Conservation (phyloP, 2,329 filamentous ascomycete species). For the Scedosporium minutisporum region DNA sequence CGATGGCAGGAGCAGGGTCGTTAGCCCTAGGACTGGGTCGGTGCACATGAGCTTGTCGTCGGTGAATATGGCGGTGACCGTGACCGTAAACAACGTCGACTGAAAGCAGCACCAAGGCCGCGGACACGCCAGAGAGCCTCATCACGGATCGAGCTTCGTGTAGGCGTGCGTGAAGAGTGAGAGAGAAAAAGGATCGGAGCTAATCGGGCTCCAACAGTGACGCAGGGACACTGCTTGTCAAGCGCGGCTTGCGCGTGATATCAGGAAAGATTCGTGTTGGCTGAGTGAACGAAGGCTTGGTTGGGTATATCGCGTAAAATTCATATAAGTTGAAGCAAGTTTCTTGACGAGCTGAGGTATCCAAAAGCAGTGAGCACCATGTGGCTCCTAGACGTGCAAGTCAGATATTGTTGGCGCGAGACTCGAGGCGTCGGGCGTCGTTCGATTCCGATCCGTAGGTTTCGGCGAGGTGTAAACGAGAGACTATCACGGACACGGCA, state of each 20-base stretch:
- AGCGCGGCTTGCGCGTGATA: not conserved
- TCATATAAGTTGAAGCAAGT: not conserved
- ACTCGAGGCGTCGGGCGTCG: not conserved
- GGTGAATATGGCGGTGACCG: constrained; percentile 29
- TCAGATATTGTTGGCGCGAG: not conserved
- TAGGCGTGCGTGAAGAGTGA: not conserved
- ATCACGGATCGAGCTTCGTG: constrained; percentile 20
- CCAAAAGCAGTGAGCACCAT: not conserved
- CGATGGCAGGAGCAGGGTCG: constrained; percentile 19
- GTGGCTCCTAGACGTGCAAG: not conserved
- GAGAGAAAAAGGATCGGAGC: not conserved
- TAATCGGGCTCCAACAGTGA: not conserved
- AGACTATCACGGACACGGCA: not conserved
- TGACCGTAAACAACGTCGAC: constrained; percentile 14
- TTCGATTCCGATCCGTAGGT: not conserved
- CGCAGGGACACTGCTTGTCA: not conserved
- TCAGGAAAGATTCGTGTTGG: not conserved
- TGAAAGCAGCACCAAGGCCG: constrained; percentile 37
- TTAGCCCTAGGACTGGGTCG: constrained; percentile 15
- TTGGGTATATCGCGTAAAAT: not conserved
- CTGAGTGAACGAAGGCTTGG: not conserved
- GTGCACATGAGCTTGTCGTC: constrained; percentile 24
- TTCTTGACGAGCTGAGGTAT: not conserved
- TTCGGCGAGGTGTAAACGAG: not conserved
- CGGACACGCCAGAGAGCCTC: constrained; percentile 38